Conservation (phyloP, 1,284 basidiomycete genomes). For the Puccinia coronata region DNA sequence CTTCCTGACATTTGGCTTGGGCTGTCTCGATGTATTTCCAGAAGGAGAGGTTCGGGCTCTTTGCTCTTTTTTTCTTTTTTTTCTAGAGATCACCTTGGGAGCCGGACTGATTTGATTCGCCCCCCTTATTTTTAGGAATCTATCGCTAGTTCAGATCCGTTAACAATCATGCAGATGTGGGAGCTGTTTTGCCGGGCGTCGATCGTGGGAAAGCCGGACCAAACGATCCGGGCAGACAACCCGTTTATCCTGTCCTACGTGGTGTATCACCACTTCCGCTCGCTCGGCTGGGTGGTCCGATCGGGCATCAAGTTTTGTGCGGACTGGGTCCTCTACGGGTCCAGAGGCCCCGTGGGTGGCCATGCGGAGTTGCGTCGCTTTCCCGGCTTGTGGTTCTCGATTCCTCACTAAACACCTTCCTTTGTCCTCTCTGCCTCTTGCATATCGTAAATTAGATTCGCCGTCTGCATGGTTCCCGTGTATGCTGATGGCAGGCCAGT, state of each 20-base stretch:
- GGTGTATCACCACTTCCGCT: constrained; percentile 91
- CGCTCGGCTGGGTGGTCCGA: constrained; percentile 97
- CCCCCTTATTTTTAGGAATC: constrained; percentile 27
- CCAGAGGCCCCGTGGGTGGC: constrained; percentile 83
- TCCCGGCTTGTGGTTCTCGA: constrained; percentile 25
- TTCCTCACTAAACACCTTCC: too few species aligned
- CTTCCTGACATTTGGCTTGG: constrained; percentile 76
- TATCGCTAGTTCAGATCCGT: constrained; percentile 45
- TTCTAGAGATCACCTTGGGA: constrained; percentile 18
- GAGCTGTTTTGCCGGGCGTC: constrained; percentile 45
- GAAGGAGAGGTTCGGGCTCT: constrained; percentile 47
- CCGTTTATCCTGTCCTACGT: constrained; percentile 89
- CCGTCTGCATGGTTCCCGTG: constrained; percentile 80
- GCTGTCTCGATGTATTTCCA: constrained; percentile 31
- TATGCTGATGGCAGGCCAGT: constrained; percentile 70
- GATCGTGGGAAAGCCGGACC: constrained; percentile 37
- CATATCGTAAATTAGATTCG: constrained; percentile 67
- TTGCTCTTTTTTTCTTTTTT: too few species aligned
- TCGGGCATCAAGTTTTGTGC: constrained; percentile 96
- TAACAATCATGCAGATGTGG: constrained; percentile 39
- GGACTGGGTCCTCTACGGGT: constrained; percentile 81
- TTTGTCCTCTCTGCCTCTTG: not conserved
- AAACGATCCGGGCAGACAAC: constrained; percentile 68
- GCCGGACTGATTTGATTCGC: not conserved
- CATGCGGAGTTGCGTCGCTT: constrained; percentile 79